Conservation (phyloP, 208 protist genomes). For the Trypanosomatidae sp. region DNA sequence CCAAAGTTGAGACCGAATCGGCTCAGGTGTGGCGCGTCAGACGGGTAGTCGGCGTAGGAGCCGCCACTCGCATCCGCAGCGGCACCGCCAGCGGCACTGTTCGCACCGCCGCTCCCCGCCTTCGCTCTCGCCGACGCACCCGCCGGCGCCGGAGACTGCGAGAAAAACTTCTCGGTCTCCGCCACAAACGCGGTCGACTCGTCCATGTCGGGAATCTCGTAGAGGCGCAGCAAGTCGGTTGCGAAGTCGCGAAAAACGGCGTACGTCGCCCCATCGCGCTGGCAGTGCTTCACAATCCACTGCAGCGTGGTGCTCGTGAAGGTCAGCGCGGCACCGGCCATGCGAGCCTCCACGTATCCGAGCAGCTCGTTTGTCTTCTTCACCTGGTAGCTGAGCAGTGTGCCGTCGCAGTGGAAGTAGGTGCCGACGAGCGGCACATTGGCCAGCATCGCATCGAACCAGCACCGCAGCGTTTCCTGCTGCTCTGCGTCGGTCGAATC, state of each 20-base stretch:
- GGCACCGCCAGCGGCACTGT: not conserved
- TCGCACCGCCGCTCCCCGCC: not conserved
- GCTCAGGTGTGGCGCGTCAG: not conserved
- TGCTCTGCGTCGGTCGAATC: constrained; percentile 34
- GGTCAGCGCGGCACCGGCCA: constrained; percentile 73
- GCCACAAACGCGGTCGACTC: constrained; percentile 19
- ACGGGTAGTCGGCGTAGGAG: too few relatives aligned
- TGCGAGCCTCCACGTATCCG: constrained; percentile 50
- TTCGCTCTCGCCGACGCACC: not conserved
- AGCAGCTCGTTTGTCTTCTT: constrained; percentile 74
- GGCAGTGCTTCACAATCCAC: constrained; percentile 69
- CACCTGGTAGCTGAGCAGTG: constrained; percentile 71
- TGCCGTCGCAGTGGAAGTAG: constrained; percentile 74
- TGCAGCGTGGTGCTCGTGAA: constrained; percentile 80
- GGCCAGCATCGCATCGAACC: constrained; percentile 85
- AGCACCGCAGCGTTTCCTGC: constrained; percentile 59
- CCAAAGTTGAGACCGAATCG: constrained; percentile 59
- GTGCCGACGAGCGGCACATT: constrained; percentile 78
- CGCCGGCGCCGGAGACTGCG: not conserved
- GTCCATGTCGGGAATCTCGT: constrained; percentile 51
- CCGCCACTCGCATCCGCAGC: constrained; percentile 2
- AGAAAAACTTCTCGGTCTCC: constrained; percentile 22
- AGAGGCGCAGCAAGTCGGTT: constrained; percentile 59
- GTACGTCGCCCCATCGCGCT: constrained; percentile 65
- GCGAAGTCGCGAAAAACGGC: constrained; percentile 53